Evolutionary conservation across 306 rosid species (phyloP).

Genomic region (Pyrus betulifolia): DNA sequence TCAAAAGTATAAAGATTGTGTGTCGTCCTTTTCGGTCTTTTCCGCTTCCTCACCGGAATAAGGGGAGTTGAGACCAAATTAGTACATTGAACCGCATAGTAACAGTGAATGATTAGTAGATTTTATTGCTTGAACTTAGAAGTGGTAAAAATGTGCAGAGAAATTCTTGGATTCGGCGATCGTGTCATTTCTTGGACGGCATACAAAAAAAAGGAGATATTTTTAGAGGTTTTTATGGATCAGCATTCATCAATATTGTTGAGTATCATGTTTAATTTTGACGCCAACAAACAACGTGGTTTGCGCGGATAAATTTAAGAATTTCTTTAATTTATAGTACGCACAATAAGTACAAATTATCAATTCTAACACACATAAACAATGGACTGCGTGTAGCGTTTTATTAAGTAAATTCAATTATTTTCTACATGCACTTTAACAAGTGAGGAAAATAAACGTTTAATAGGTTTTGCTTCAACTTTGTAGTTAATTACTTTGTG

Average conservation of each 20-base stretch:
- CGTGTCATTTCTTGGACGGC: rapidly evolving
- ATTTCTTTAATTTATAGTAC: too few species aligned
- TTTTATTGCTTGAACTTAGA: not conserved
- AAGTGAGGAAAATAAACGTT: too few species aligned
- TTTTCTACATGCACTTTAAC: not conserved
- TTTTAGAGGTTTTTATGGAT: too few species aligned
- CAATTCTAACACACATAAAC: not conserved
- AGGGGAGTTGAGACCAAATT: not conserved
- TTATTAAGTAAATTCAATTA: not conserved
- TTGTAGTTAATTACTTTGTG: too few species aligned
- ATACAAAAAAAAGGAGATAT: too few species aligned
- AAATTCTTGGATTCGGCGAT: too few species aligned
- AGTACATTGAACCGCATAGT: not conserved
- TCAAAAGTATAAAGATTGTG: not conserved
- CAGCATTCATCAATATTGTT: rapidly evolving
- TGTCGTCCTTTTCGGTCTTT: not conserved
- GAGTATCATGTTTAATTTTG: too few species aligned
- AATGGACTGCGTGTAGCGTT: rapidly evolving
- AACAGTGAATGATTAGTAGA: not conserved
- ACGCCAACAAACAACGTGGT: rapidly evolving
- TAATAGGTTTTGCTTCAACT: not conserved
- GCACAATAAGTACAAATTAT: not conserved
- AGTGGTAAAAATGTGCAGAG: too few species aligned
- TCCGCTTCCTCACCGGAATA: not conserved
- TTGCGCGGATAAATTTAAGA: rapidly evolving